Base-by-base conservation (phyloP, 139 green algal genomes). In the Penium margaritaceum region DNA sequence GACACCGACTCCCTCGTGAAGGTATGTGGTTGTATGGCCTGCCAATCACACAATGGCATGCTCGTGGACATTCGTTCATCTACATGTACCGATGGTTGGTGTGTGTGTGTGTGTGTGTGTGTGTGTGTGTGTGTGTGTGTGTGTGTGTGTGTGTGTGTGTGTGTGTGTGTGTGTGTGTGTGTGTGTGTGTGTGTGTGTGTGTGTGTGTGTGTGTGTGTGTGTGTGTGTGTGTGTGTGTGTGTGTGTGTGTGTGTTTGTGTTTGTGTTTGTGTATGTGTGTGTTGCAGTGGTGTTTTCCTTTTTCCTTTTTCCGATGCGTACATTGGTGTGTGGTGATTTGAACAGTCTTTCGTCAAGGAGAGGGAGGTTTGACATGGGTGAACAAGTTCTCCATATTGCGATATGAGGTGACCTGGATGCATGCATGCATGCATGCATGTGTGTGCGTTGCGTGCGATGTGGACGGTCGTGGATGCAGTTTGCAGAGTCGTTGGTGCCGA, bases 1-100 rank as follows among this genome's bases (percentile, higher is more conserved):
- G 97, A 95, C 12, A 88, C 90, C 60, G 89, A 95, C 47, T 84
- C 89, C 1, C 83, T 98, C 47, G 47, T 78, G 21, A 29, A 24
- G 68, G 68, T 75, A 55, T 2, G 66, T 62, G 46, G 9, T 32
- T 54, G 43, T 54, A 54, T 54, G 1, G 17, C 2, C 21, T 19
- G 17, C 43, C 43, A 54, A 54, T 19, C 3, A 27, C 43, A 54
- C 43, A 1, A 2, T 2, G 17, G 17, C 15, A 19, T 58, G 7
- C 9, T 58, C 12, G 41, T 51, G 41, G 7, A 7, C 7, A 7
- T 21, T 51, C 12, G 12, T 51, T 12, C 41, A 51, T 12, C 41
- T 12, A 21, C 12, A 12, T 51, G 41, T 51, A 7, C 7, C 41
- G 12, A 51, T 51, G 12, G 7, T 12, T 12, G 12, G 9, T 12